A percentile compares a stretch with the other conserved stretches of the same genome.
Conservation (phyloP, 1,284 basidiomycete species). For the Heliocybe sulcata region DNA sequence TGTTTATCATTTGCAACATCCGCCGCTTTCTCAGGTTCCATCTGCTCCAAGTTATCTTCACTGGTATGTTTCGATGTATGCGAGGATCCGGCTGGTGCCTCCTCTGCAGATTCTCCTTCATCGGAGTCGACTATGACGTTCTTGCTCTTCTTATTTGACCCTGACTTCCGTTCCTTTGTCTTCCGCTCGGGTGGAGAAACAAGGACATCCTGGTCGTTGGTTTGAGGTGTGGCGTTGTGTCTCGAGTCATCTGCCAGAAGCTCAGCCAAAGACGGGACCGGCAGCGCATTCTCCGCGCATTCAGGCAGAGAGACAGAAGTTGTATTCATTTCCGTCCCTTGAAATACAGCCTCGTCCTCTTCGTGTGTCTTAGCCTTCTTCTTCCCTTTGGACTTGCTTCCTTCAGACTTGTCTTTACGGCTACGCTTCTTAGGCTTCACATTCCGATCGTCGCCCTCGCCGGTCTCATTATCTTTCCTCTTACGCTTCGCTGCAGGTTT, state of each 20-base stretch:
- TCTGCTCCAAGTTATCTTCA: neutral
- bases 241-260: neutral
- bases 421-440: neutral
- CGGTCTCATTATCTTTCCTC: neutral
- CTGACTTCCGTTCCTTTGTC: neutral
- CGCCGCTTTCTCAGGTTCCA: neutral
- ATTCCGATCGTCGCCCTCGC: neutral
- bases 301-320: neutral
- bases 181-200: neutral
- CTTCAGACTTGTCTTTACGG: neutral
- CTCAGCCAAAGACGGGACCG: too few relatives aligned
- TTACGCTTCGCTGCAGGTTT: neutral
- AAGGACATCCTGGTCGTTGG: neutral
- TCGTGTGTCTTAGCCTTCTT: neutral
- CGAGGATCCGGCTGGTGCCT: neutral
- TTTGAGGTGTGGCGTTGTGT: neutral
- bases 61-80: neutral
- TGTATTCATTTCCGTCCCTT: neutral
- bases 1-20: too few relatives aligned
- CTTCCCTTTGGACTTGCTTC: neutral
- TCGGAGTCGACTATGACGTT: neutral
- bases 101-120: neutral
- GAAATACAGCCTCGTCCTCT: neutral
- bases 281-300: too few relatives aligned
- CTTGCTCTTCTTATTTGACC: neutral